Evolutionary conservation across 441 rosid genomes (phyloP), one percentile per base, ranked within the genome.

Genomic region (Adansonia rubrostipa): DNA sequence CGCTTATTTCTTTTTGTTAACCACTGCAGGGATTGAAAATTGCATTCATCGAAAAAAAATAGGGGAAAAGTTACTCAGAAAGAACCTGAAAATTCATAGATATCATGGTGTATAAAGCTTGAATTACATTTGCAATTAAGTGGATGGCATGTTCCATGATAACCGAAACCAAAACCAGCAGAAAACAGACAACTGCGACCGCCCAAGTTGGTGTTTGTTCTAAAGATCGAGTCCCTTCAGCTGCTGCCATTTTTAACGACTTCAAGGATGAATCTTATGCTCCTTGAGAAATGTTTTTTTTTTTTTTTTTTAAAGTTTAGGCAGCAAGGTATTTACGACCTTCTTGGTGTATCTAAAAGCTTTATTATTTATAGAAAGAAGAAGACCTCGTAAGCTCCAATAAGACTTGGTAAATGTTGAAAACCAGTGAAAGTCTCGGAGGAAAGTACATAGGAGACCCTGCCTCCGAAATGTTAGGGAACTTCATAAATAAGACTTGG

Each of bases 161-260:
- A 67, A 89, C 82, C 13, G 92, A 89, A 54, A 88, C 48, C 19
- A 79, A 83, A 75, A 89, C 75, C 73, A 89, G 74, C 48, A 84
- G 81, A 72, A 86, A 86, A 62, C 87, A 88, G 22, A 89, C 92
- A 5, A 57, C 79, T 1, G 91, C 91, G 6, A 88, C 89, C 2
- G 92, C 92, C 92, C 92, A 89, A 6, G 92, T 88, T 6, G 92
- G 88, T 9, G 92, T 89, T 50, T 80, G 61, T 75, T 87, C 87
- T 80, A 89, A 66, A 63, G 67, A 28, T 33, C 45, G 67, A 40
- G 45, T 63, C 45, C 0, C 67, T 33, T 28, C 6, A 1, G 17
- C 10, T 63, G 67, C 67, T 63, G 67, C 67, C 67, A 63, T 62
- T 5, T 33, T 33, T 63, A 2, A 48, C 4, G 10, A 20, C 6